Percentiles rank a stretch among this genome's conserved stretches.
phyloP scores from a whole-genome alignment of 2,329 filamentous ascomycete genomes.

The Ilyonectria robusta region DNA sequence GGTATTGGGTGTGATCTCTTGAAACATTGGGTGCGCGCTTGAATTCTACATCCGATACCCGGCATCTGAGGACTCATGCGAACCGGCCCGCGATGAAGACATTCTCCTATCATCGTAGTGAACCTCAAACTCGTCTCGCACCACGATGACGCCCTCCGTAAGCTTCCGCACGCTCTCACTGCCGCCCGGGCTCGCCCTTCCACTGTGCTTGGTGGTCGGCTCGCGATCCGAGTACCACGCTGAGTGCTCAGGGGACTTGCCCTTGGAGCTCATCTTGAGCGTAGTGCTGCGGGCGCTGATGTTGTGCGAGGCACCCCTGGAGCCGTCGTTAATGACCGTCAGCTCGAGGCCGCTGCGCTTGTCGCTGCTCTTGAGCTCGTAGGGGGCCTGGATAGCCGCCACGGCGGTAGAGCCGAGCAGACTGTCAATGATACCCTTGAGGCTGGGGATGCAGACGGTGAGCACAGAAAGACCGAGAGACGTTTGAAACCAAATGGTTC shows the following conservation, averaged over 20 bases:
- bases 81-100: conserved; percentile 32
- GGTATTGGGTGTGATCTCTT: too few species aligned
- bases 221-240: conserved; percentile 37
- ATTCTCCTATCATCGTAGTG: conserved; percentile 39
- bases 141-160: conserved; percentile 42
- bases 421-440: conserved; percentile 44
- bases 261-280: conserved; percentile 17
- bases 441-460: conserved; percentile 42
- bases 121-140: conserved; percentile 42
- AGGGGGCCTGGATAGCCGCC: conserved; percentile 38
- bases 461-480: conserved; percentile 39
- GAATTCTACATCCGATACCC: conserved; percentile 34
- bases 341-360: conserved; percentile 38
- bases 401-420: conserved; percentile 38
- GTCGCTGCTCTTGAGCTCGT: conserved; percentile 40
- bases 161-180: conserved; percentile 44
- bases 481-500: conserved; percentile 41
- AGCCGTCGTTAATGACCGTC: conserved; percentile 29
- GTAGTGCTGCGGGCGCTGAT: conserved; percentile 9
- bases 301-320: conserved; percentile 25
- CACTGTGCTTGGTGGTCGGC: conserved; percentile 10
- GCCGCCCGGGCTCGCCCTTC: conserved; percentile 28
- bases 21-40: background rate
- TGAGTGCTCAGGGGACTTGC: conserved; percentile 12
- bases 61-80: conserved; percentile 36